Evolutionary conservation across 2,329 filamentous ascomycete genomes (phyloP).

Genomic region (Nakataea oryzae): DNA sequence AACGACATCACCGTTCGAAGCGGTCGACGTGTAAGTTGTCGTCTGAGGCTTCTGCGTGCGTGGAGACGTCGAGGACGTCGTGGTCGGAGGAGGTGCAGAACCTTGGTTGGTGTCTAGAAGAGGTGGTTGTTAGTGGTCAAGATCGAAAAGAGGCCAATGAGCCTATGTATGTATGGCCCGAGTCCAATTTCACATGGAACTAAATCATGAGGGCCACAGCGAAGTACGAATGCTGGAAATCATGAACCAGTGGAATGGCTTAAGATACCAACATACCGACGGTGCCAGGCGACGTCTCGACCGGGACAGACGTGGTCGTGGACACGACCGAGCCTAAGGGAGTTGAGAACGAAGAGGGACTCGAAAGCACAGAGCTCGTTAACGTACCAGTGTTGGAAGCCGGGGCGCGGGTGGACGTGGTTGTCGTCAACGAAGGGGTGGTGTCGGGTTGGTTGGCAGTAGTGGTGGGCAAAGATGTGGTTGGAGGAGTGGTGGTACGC

Average conservation of each 20-base stretch:
- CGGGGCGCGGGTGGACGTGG: slow-evolving; percentile 11
- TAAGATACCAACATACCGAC: slow-evolving; percentile 3
- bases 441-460: slow-evolving; percentile 8
- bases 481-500: slow-evolving; percentile 7
- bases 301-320: slow-evolving; percentile 6
- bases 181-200: no score
- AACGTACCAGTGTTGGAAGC: slow-evolving; percentile 17
- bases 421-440: slow-evolving; percentile 14
- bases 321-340: slow-evolving; percentile 6
- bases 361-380: slow-evolving; percentile 10
- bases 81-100: neutral
- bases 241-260: neutral
- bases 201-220: neutral
- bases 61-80: slow-evolving; percentile 13
- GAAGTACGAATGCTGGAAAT: neutral
- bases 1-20: slow-evolving; percentile 30
- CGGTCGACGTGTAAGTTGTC: slow-evolving; percentile 33
- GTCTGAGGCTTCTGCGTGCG: slow-evolving; percentile 21
- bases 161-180: no score
- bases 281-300: slow-evolving; percentile 3
- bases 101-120: neutral
- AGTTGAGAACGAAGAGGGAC: slow-evolving; percentile 12
- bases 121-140: neutral
- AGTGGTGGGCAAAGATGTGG: slow-evolving; percentile 14
- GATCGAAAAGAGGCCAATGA: neutral